Evolutionary conservation across 1,139 yeast genomes (phyloP).

Genomic region (Wickerhamomyces sp.): DNA sequence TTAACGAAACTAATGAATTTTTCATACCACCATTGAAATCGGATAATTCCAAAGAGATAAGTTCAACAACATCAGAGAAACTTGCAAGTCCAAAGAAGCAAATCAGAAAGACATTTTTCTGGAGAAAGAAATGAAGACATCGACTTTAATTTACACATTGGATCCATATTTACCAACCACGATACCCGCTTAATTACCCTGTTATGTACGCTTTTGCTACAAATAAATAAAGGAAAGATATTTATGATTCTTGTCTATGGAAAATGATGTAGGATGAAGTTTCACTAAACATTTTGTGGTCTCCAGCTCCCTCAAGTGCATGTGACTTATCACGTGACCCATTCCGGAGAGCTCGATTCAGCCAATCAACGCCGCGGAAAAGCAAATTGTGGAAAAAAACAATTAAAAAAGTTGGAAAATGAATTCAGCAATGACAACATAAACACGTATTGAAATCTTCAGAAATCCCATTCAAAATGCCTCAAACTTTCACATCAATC

Average conservation of each 20-base stretch:
- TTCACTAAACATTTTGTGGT: too few species aligned
- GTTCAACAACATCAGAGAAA: not conserved
- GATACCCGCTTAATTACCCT: too few species aligned
- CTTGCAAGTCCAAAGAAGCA: conserved; percentile 3
- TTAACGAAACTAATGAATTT: conserved; percentile 1
- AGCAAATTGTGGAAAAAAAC: conserved; percentile 8
- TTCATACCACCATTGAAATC: conserved; percentile 3
- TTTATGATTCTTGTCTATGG: too few species aligned
- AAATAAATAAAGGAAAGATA: too few species aligned
- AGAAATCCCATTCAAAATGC: conserved; percentile 2
- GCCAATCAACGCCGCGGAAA: conserved; percentile 17
- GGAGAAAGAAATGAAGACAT: conserved; percentile 17
- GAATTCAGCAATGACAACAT: not conserved
- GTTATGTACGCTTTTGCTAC: too few species aligned
- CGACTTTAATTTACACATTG: too few species aligned
- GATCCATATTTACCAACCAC: too few species aligned
- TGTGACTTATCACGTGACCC: conserved; percentile 1
- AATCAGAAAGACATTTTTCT: conserved; percentile 10
- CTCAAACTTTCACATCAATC: conserved; percentile 64
- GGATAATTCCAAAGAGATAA: conserved; percentile 10
- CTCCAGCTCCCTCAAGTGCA: too few species aligned
- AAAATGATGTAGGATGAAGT: too few species aligned
- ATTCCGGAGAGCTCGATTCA: not conserved
- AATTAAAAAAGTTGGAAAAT: not conserved
- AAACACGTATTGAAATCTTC: not conserved